phyloP scores from a whole-genome alignment of 1,284 basidiomycete species.

The Pseudozyma flocculosa region DNA sequence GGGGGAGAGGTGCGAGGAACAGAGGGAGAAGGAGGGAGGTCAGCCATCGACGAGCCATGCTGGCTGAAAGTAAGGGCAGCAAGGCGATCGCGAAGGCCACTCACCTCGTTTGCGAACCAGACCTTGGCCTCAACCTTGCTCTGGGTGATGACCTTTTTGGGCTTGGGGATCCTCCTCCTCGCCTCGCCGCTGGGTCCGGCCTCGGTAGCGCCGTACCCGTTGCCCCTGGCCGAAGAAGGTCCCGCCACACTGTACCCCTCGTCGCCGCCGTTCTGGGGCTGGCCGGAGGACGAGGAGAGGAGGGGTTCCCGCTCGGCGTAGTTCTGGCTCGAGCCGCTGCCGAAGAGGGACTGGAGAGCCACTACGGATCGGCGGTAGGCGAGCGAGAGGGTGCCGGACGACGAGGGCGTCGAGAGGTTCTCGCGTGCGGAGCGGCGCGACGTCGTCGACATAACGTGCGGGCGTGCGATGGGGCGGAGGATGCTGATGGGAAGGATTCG shows the following conservation, averaged over 20 bases:
- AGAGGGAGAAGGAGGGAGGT: too few species aligned
- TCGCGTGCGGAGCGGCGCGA: constrained; percentile 12
- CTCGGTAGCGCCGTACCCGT: constrained; percentile 23
- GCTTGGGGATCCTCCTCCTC: constrained; percentile 57
- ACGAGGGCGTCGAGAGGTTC: constrained; percentile 24
- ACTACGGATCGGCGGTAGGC: constrained; percentile 45
- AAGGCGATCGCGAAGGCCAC: constrained; percentile 55
- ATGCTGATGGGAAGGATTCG: neutral
- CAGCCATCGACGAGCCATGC: too few species aligned
- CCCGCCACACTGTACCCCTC: constrained; percentile 4
- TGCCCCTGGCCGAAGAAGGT: constrained; percentile 4
- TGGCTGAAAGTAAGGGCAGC: too few species aligned
- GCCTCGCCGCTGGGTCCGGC: constrained; percentile 8
- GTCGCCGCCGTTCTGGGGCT: constrained; percentile 3
- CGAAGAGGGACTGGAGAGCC: constrained; percentile 42
- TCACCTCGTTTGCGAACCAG: constrained; percentile 57
- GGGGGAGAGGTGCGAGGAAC: too few species aligned
- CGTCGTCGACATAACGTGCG: constrained; percentile 12
- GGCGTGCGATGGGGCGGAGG: neutral
- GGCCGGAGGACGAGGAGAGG: constrained; percentile 4
- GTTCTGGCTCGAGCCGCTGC: constrained; percentile 17
- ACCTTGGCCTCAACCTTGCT: constrained; percentile 57
- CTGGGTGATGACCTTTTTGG: constrained; percentile 60
- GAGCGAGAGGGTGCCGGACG: constrained; percentile 37
- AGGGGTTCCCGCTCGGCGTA: constrained; percentile 44